Percentiles rank a stretch among this genome's conserved stretches.
Evolutionary conservation across 1,284 basidiomycete genomes (phyloP).

Genomic region (Pterulicium gracile): DNA sequence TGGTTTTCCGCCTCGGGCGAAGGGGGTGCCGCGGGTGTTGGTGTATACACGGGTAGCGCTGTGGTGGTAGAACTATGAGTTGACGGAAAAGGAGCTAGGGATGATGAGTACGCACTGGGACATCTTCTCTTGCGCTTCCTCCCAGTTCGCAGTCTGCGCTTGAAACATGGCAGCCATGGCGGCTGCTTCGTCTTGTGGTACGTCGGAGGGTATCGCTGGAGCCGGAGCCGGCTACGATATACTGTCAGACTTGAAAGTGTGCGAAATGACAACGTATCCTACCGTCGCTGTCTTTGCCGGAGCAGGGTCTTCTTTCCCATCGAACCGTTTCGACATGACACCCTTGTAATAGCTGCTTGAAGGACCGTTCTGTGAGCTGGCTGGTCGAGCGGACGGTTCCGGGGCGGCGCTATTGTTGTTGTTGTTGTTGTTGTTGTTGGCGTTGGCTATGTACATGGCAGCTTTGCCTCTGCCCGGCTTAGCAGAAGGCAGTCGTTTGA

Average conservation of each 20-base stretch:
- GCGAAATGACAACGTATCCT: slow-evolving; percentile 15
- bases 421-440: slow-evolving; percentile 24
- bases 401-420: no score
- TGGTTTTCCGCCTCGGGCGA: slow-evolving; percentile 53
- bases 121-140: slow-evolving; percentile 96
- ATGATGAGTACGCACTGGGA: slow-evolving; percentile 86
- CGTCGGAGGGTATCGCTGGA: slow-evolving; percentile 30
- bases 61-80: slow-evolving; percentile 18
- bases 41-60: slow-evolving; percentile 69
- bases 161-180: slow-evolving; percentile 96
- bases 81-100: slow-evolving; percentile 22
- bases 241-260: slow-evolving; percentile 15
- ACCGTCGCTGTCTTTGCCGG: slow-evolving; percentile 20
- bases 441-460: slow-evolving; percentile 69
- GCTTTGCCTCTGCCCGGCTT: slow-evolving; percentile 90
- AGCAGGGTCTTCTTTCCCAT: slow-evolving; percentile 62
- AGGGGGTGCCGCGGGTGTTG: slow-evolving; percentile 49
- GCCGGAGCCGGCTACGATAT: slow-evolving; percentile 18
- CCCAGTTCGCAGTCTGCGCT: slow-evolving; percentile 85
- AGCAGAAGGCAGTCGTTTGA: slow-evolving; percentile 79
- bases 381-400: slow-evolving; percentile 24
- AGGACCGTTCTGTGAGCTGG: slow-evolving; percentile 29
- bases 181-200: slow-evolving; percentile 68
- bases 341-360: slow-evolving; percentile 48
- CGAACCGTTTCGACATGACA: slow-evolving; percentile 84